Evolutionary conservation across 495 filamentous ascomycete genomes (phyloP).

Genomic region (Xylaria cubensis): DNA sequence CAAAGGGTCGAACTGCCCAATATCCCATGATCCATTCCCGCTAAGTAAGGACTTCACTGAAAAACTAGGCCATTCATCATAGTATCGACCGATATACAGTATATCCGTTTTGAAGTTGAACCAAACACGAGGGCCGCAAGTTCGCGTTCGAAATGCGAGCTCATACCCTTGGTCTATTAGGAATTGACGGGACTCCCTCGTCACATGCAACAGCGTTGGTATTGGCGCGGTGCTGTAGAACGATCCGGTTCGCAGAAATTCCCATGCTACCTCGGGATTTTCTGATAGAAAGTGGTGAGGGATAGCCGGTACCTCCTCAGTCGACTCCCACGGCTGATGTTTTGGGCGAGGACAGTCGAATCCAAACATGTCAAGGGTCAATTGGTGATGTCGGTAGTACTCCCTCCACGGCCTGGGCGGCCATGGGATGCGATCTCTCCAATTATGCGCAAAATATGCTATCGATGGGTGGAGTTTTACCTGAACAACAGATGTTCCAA

Average conservation of each 20-base stretch:
- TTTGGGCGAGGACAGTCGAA: not conserved
- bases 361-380: constrained; percentile 5
- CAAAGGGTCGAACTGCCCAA: constrained; percentile 15
- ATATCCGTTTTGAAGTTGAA: constrained; percentile 29
- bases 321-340: constrained; percentile 14
- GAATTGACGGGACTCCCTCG: constrained; percentile 27
- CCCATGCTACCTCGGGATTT: constrained; percentile 4
- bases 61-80: not conserved
- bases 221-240: constrained; percentile 27
- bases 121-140: constrained; percentile 24
- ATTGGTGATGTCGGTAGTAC: not conserved
- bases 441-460: constrained; percentile 12
- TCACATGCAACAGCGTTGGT: constrained; percentile 28
- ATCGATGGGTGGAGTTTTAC: constrained; percentile 15
- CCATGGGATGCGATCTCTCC: not conserved
- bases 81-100: constrained; percentile 4
- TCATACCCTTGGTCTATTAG: constrained; percentile 27
- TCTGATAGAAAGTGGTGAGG: constrained; percentile 6
- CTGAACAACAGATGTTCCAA: not conserved
- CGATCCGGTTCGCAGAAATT: not conserved
- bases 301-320: not conserved
- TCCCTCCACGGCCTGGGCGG: not conserved
- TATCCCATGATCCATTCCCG: constrained; percentile 6
- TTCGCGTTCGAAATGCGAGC: constrained; percentile 28
- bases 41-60: constrained; percentile 5